These are phyloP conservation scores for Carex littledalei DNA, from an alignment of 176 grass and related monocot genomes.

Conservation along the genomic window DNA sequence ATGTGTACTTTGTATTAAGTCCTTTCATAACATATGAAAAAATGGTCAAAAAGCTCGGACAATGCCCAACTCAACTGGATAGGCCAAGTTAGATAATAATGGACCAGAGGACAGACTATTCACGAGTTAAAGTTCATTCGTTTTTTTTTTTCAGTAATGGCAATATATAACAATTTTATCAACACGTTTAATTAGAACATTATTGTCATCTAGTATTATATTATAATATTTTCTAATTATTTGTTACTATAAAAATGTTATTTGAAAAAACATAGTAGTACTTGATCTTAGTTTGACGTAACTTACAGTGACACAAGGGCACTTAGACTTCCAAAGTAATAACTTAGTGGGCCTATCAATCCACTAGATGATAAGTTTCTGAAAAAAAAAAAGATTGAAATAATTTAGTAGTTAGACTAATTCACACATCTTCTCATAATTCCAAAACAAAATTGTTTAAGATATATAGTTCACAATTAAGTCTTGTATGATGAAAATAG, in stretches of 20 bases:
- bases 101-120: too few species aligned
- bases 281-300: background rate
- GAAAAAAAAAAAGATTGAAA: background rate
- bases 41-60: too few species aligned
- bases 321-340: background rate
- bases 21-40: too few species aligned
- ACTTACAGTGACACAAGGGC: background rate
- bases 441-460: background rate
- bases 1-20: too few species aligned
- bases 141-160: too few species aligned
- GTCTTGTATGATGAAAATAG: background rate
- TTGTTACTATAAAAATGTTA: background rate
- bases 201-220: too few species aligned
- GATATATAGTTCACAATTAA: background rate
- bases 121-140: too few species aligned
- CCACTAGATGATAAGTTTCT: constrained; percentile 34
- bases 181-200: too few species aligned
- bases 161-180: too few species aligned
- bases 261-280: background rate
- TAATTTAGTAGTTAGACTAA: background rate
- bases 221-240: too few species aligned
- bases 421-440: background rate
- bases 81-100: too few species aligned
- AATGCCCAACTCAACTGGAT: too few species aligned
- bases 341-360: constrained; percentile 21